Evolutionary conservation across 2,329 filamentous ascomycete species (phyloP).

Genomic region (Trichophyton simii): DNA sequence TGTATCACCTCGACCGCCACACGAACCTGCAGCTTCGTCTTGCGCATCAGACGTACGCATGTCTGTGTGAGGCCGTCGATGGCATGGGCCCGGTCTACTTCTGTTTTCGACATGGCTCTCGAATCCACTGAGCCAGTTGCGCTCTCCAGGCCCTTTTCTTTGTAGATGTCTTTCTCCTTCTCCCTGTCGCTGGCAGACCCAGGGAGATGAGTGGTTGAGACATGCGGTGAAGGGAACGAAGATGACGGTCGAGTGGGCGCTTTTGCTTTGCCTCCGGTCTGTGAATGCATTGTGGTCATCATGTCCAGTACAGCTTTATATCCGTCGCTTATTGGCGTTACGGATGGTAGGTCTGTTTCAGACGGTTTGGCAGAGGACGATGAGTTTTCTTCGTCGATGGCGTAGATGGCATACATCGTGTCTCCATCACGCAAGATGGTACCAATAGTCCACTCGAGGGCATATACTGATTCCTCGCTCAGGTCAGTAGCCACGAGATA

Average conservation of each 20-base stretch:
- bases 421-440: slow-evolving; percentile 90
- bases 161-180: background rate
- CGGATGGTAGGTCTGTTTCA: slow-evolving; percentile 26
- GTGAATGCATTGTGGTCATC: slow-evolving; percentile 51
- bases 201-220: slow-evolving; percentile 19
- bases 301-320: slow-evolving; percentile 64
- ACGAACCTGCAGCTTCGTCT: slow-evolving; percentile 82
- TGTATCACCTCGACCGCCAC: slow-evolving; percentile 94
- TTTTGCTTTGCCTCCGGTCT: slow-evolving; percentile 43
- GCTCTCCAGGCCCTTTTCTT: background rate
- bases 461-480: slow-evolving; percentile 87
- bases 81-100: slow-evolving; percentile 68
- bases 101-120: slow-evolving; percentile 47
- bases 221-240: slow-evolving; percentile 10
- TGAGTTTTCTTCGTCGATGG: slow-evolving; percentile 68
- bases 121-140: slow-evolving; percentile 33
- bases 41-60: slow-evolving; percentile 73
- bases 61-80: slow-evolving; percentile 74
- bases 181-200: background rate
- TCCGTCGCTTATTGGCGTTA: slow-evolving; percentile 55
- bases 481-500: slow-evolving; percentile 94
- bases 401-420: slow-evolving; percentile 85
- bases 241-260: slow-evolving; percentile 17
- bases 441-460: slow-evolving; percentile 93
- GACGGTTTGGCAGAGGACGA: slow-evolving; percentile 36